Conservation (phyloP, 371 early-diverging fungal genomes). For the Haplosporangium sp. region DNA sequence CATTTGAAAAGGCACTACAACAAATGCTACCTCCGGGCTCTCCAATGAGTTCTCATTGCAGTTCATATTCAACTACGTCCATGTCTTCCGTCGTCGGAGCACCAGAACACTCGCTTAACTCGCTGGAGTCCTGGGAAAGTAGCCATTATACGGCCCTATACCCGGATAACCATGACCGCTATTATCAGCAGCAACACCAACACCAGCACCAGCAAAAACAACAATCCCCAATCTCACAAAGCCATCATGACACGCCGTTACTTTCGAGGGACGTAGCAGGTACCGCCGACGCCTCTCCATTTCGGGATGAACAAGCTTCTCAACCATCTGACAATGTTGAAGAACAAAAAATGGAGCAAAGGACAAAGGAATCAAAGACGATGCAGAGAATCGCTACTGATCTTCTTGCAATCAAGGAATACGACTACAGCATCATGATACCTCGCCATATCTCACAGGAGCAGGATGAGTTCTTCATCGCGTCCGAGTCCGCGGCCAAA, state of each 20-base stretch:
- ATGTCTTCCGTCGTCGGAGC: background rate
- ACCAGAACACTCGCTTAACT: background rate
- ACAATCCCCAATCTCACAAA: no score
- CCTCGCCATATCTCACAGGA: conserved; percentile 52
- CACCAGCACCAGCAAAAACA: no score
- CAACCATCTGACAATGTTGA: no score
- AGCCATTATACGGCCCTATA: background rate
- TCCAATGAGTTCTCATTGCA: background rate
- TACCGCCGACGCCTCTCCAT: no score
- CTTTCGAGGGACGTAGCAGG: no score
- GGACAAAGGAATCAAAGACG: background rate
- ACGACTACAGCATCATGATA: conserved; percentile 31
- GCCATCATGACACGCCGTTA: no score
- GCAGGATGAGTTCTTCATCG: conserved; percentile 26
- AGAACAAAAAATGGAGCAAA: no score
- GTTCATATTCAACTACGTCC: background rate
- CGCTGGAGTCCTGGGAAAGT: background rate
- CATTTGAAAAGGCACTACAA: background rate
- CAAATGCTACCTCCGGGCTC: background rate
- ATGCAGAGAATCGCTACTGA: conserved; percentile 38
- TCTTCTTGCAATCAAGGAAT: conserved; percentile 26
- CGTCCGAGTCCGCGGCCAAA: background rate
- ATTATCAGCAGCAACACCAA: background rate
- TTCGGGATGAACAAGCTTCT: no score
- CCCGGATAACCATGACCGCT: background rate